A percentile compares a stretch with the other conserved stretches of the same genome.
These are phyloP conservation scores for Pachysandra terminalis DNA, from an alignment of 164 flowering plant species.

Conservation along the genomic window DNA sequence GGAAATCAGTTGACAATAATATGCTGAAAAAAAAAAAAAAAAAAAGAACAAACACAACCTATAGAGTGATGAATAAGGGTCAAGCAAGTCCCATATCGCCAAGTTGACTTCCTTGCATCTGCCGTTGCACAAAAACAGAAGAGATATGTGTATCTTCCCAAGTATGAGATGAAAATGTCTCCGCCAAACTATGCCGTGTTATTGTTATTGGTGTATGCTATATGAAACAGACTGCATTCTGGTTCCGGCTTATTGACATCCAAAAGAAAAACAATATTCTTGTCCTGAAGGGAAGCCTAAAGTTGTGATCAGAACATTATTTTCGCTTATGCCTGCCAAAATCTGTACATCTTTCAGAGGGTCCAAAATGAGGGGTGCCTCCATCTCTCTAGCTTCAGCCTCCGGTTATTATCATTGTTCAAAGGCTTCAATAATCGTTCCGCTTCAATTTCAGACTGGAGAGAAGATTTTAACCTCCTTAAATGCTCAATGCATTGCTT, in stretches of 20 bases:
- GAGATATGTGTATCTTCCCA: not conserved
- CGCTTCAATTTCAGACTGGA: constrained; percentile 48
- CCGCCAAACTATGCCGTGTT: not conserved
- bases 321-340: not conserved
- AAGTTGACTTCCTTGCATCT: not conserved
- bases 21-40: not conserved
- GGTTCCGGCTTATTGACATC: not conserved
- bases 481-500: constrained; percentile 65
- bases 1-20: not conserved
- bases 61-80: not conserved
- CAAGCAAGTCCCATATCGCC: not conserved
- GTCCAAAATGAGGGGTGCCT: constrained; percentile 22
- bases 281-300: not conserved
- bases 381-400: constrained; percentile 48
- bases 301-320: no score
- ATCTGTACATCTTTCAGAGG: not conserved
- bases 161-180: not conserved
- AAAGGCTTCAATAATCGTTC: constrained; percentile 52
- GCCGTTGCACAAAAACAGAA: not conserved
- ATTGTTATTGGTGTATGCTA: not conserved
- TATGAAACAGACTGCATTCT: not conserved
- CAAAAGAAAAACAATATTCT: not conserved
- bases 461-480: constrained; percentile 49
- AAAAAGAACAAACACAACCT: not conserved
- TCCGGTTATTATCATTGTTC: constrained; percentile 39